These are phyloP conservation scores for Alternaria longipes DNA, from an alignment of 2,329 filamentous ascomycete genomes.

Conservation along the genomic window DNA sequence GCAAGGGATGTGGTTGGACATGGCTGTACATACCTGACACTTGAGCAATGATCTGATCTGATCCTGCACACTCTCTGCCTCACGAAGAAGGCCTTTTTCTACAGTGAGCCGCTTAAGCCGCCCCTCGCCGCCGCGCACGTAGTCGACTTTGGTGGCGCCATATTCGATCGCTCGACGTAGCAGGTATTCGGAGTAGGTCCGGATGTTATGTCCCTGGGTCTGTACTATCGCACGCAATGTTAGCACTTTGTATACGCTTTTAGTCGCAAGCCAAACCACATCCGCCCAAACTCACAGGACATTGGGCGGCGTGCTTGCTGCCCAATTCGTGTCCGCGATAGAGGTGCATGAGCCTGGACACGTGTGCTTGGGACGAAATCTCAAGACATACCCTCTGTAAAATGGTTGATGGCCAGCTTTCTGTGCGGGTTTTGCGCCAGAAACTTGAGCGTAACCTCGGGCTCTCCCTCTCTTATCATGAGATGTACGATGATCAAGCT, in stretches of 20 bases:
- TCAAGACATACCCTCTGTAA: constrained; percentile 80
- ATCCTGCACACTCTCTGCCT: constrained; percentile 89
- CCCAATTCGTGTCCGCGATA: constrained; percentile 5
- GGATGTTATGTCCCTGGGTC: constrained; percentile 93
- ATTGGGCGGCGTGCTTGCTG: constrained; percentile 4
- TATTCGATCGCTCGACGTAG: constrained; percentile 82
- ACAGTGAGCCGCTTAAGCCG: constrained; percentile 86
- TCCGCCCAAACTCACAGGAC: constrained; percentile 3
- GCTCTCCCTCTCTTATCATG: constrained; percentile 95
- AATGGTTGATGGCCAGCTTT: constrained; percentile 85
- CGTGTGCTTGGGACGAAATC: not conserved
- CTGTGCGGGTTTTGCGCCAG: constrained; percentile 79
- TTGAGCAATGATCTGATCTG: constrained; percentile 86
- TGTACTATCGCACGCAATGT: constrained; percentile 73
- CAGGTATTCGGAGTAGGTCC: constrained; percentile 89
- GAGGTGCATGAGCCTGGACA: constrained; percentile 4
- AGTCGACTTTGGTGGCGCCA: constrained; percentile 85
- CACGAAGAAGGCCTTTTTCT: constrained; percentile 89
- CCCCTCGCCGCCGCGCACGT: constrained; percentile 82
- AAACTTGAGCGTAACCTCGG: constrained; percentile 86
- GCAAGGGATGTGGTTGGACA: not conserved
- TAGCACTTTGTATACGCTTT: constrained; percentile 39
- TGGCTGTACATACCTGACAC: constrained; percentile 75
- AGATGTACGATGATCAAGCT: constrained; percentile 93
- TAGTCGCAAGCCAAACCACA: not conserved